Conservation (phyloP, 192 early-diverging fungal genomes). For the Podila minutissima region DNA sequence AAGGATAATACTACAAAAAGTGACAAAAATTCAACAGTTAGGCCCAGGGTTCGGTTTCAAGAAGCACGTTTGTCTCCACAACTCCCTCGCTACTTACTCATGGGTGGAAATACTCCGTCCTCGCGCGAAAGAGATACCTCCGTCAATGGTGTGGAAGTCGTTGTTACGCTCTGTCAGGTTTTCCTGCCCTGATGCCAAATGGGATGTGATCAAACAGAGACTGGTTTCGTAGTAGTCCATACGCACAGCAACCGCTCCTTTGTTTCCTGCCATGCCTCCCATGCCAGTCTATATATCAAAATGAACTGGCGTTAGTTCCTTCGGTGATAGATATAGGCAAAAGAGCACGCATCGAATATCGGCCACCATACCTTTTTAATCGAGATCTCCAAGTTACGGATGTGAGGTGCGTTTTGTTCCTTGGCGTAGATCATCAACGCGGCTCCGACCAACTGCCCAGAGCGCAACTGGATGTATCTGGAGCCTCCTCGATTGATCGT, state of each 20-base stretch:
- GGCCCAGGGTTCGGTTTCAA: neutral
- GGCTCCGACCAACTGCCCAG: conserved; percentile 90
- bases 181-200: conserved; percentile 87
- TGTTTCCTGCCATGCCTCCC: conserved; percentile 96
- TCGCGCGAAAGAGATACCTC: conserved; percentile 76
- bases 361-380: conserved; percentile 71
- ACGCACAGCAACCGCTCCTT: conserved; percentile 94
- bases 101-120: conserved; percentile 80
- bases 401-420: conserved; percentile 67
- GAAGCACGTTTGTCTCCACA: too few species aligned
- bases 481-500: conserved; percentile 55
- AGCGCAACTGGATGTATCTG: conserved; percentile 84
- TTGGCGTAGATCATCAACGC: conserved; percentile 91
- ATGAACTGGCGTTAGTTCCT: neutral
- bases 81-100: conserved; percentile 60
- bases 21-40: neutral
- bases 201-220: conserved; percentile 91
- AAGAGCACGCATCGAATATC: neutral
- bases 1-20: conserved; percentile 60
- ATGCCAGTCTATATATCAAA: conserved; percentile 80
- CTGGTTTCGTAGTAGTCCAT: conserved; percentile 88
- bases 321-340: neutral
- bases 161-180: conserved; percentile 83
- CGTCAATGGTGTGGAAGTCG: conserved; percentile 85
- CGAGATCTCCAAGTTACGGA: conserved; percentile 85